Evolutionary conservation across 345 rosid genomes (phyloP).

Genomic region (Arabidopsis suecica): DNA sequence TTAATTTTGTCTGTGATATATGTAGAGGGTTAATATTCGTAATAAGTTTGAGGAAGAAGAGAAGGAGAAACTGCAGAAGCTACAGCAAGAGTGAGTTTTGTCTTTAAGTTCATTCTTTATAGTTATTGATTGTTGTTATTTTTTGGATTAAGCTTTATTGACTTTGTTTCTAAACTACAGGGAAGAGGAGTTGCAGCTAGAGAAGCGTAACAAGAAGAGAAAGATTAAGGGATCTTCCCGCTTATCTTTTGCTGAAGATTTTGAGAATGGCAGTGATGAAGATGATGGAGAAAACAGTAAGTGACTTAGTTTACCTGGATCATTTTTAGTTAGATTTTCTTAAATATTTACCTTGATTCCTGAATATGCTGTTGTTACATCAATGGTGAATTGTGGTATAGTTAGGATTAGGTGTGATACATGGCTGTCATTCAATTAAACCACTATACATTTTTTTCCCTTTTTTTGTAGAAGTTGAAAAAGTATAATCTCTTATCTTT

Average conservation of each 20-base stretch:
- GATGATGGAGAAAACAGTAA: conserved; percentile 64
- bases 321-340: background rate
- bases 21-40: conserved; percentile 91
- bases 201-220: conserved; percentile 88
- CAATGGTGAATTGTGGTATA: background rate
- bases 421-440: conserved; percentile 2
- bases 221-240: conserved; percentile 79
- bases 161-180: conserved; percentile 44
- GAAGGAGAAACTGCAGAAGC: conserved; percentile 93
- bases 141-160: conserved; percentile 1
- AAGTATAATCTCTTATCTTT: background rate
- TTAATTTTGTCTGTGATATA: background rate
- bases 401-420: background rate
- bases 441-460: background rate
- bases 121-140: conserved; percentile 5
- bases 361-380: background rate
- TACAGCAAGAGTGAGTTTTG: conserved; percentile 81
- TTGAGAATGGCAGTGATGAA: conserved; percentile 81
- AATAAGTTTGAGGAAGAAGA: conserved; percentile 96
- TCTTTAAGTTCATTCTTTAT: background rate
- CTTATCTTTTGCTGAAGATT: conserved; percentile 83
- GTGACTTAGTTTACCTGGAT: conserved; percentile 13
- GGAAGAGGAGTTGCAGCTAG: conserved; percentile 89
- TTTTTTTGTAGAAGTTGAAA: background rate
- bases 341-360: background rate